phyloP scores from a whole-genome alignment of 2,329 filamentous ascomycete genomes.

The Cercospora brassicicola region DNA sequence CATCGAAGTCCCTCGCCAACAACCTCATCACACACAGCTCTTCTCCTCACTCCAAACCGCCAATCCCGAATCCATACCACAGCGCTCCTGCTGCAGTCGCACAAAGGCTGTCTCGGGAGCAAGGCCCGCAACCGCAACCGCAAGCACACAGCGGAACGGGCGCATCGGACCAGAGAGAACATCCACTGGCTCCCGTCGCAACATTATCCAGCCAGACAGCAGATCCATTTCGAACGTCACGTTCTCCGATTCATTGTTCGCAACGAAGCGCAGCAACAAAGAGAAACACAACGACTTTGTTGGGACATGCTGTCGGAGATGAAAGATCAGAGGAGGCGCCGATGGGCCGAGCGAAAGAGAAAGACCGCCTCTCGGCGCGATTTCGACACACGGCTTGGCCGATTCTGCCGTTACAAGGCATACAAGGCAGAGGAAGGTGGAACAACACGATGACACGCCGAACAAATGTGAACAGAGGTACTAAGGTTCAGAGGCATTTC shows the following conservation, averaged over 20 bases:
- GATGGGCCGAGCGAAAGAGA: not conserved
- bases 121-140: constrained; percentile 2
- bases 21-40: not conserved
- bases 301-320: not conserved
- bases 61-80: not conserved
- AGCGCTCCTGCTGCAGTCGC: not conserved
- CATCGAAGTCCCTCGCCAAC: not conserved
- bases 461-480: not conserved
- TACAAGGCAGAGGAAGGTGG: not conserved
- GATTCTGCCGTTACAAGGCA: not conserved
- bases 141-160: constrained; percentile 1
- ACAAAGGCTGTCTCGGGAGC: not conserved
- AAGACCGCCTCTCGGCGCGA: not conserved
- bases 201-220: not conserved
- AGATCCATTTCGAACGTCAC: not conserved
- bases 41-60: not conserved
- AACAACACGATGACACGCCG: not conserved
- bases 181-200: not conserved
- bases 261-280: not conserved
- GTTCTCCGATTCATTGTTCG: not conserved
- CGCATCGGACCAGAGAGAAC: constrained; percentile 4
- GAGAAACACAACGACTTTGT: not conserved
- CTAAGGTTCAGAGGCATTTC: not conserved
- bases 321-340: not conserved
- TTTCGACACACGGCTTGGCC: not conserved